phyloP scores from a whole-genome alignment of 78 protist species.

The Salpingoeca rosetta region DNA sequence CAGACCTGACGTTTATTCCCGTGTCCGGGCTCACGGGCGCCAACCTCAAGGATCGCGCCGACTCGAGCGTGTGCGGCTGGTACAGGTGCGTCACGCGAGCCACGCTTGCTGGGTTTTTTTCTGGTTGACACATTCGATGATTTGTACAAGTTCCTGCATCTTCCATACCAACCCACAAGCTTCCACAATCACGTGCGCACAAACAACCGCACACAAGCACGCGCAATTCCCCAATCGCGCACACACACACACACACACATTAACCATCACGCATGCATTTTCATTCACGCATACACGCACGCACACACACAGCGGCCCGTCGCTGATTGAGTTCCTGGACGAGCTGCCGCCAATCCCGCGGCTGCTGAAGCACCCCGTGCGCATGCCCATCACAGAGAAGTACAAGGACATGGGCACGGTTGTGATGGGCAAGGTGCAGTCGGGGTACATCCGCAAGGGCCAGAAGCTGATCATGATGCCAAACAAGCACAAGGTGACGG shows the following conservation, averaged over 20 bases:
- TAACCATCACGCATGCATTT: too few relatives aligned
- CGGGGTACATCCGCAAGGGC: constrained; percentile 63
- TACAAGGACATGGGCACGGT: constrained; percentile 73
- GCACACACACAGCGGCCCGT: constrained; percentile 50
- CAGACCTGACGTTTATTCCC: constrained; percentile 54
- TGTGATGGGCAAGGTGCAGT: constrained; percentile 81
- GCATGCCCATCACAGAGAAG: constrained; percentile 74
- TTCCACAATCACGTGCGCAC: not conserved
- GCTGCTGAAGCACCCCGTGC: constrained; percentile 39
- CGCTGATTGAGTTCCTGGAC: constrained; percentile 72
- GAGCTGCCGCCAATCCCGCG: constrained; percentile 41
- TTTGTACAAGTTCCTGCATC: too few relatives aligned
- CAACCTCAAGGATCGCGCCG: constrained; percentile 53
- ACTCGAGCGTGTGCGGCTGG: constrained; percentile 53
- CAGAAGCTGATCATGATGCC: constrained; percentile 67
- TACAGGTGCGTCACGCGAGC: constrained; percentile 14
- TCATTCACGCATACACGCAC: too few relatives aligned
- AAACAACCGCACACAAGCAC: too few relatives aligned
- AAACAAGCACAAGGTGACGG: constrained; percentile 36
- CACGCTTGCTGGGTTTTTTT: not conserved
- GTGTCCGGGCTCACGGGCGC: constrained; percentile 74
- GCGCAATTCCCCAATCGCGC: too few relatives aligned
- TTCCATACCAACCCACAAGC: not conserved
- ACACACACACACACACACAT: too few relatives aligned
- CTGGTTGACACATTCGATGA: too few relatives aligned